phyloP scores from a whole-genome alignment of 345 rosid species.

The Carallia brachiata region DNA sequence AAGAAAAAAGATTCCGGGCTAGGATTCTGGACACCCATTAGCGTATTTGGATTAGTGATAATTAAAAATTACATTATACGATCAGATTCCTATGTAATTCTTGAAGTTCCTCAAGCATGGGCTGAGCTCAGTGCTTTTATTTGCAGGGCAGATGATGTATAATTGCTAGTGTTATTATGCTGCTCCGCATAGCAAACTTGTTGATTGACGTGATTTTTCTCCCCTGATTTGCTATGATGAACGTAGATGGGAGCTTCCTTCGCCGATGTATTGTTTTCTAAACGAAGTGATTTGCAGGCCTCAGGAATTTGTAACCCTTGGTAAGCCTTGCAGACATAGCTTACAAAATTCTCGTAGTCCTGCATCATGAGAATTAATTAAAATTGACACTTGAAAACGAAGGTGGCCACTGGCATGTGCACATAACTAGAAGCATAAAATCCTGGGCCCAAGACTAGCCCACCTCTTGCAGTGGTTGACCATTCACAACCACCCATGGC shows the following conservation, averaged over 20 bases:
- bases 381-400: background rate
- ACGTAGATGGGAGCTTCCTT: background rate
- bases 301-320: slow-evolving; percentile 44
- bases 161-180: slow-evolving; percentile 7
- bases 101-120: background rate
- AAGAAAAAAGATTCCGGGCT: background rate
- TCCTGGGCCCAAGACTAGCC: background rate
- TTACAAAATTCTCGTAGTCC: slow-evolving; percentile 50
- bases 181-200: slow-evolving; percentile 22
- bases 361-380: slow-evolving; percentile 18
- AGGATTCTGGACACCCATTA: background rate
- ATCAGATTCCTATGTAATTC: background rate
- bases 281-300: slow-evolving; percentile 38
- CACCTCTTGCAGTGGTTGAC: slow-evolving; percentile 48
- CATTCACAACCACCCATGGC: slow-evolving; percentile 66
- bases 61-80: background rate
- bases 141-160: background rate
- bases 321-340: slow-evolving; percentile 58
- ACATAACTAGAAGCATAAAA: background rate
- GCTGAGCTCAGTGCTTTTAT: background rate
- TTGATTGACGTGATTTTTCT: no score
- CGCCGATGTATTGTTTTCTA: background rate
- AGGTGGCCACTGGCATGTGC: background rate
- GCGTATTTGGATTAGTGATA: background rate
- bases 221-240: background rate